A percentile compares a stretch with the other conserved stretches of the same genome.
phyloP scores from a whole-genome alignment of 208 protist genomes.

The Perkinsela sp. region DNA sequence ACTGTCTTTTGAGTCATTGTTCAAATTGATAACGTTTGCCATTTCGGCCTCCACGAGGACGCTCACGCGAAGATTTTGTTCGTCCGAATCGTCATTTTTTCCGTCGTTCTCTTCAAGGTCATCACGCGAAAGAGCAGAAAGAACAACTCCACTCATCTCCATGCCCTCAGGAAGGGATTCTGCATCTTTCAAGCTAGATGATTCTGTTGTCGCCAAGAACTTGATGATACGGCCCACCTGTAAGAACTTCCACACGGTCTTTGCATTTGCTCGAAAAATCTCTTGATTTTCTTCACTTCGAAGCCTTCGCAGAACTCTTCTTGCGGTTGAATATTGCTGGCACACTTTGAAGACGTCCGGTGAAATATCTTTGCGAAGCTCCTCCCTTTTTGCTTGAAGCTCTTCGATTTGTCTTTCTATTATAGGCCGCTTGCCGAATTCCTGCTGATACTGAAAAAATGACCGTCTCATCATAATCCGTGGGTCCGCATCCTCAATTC shows the following conservation, averaged over 20 bases:
- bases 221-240: slow-evolving; percentile 75
- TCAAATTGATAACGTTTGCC: not conserved
- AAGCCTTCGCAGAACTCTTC: slow-evolving; percentile 17
- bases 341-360: slow-evolving; percentile 40
- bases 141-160: not conserved
- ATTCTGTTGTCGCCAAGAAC: slow-evolving; percentile 9
- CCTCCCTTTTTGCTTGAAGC: slow-evolving; percentile 21
- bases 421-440: slow-evolving; percentile 33
- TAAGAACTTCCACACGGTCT: slow-evolving; percentile 69
- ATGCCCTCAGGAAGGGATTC: too few relatives aligned
- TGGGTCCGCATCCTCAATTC: slow-evolving; percentile 86
- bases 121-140: not conserved
- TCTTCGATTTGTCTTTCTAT: slow-evolving; percentile 25
- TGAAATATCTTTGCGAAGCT: slow-evolving; percentile 11
- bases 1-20: slow-evolving; percentile 2
- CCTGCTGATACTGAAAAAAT: slow-evolving; percentile 87
- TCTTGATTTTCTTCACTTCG: not conserved
- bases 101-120: slow-evolving; percentile 15
- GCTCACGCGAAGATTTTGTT: slow-evolving; percentile 15
- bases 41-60: slow-evolving; percentile 9
- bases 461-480: slow-evolving; percentile 85
- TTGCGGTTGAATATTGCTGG: slow-evolving; percentile 46
- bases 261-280: slow-evolving; percentile 15
- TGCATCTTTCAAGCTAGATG: too few relatives aligned
- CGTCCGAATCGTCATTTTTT: slow-evolving; percentile 16